Evolutionary conservation across 768 basidiomycete genomes (phyloP), one percentile per base, ranked within the genome.

Genomic region (Boletus speciosus): DNA sequence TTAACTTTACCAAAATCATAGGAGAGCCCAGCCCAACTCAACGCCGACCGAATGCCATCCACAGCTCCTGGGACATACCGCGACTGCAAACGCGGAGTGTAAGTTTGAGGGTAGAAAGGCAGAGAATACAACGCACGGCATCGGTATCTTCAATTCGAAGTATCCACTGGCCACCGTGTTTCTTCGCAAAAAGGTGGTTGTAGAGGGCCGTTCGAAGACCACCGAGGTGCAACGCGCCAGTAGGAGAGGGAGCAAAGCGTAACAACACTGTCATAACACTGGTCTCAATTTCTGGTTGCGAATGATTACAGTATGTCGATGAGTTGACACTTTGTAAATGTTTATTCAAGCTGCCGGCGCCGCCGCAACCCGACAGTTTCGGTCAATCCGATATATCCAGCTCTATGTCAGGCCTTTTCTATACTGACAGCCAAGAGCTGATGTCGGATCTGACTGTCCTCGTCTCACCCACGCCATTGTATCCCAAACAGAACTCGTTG

Each of bases 231-330:
- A 98, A 76, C 32, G 87, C 81, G 2, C 97, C 97, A 0, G 97
- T 99, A 1, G 97, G 97, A 1, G 97, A 98, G 1, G 97, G 97
- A 3, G 96, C 97, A 70, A 99, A 98, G 15, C 97, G 86, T 15
- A 98, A 71, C 16, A 93, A 75, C 11, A 78, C 79, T 77, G 85
- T 84, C 61, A 66, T 32, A 29, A 8, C 29, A 31, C 31, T 31
- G 31, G 29, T 9, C 29, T 29, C 29, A 29, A 29, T 8, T 29
- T 29, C 29, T 29, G 29, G 29, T 27, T 5, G 27, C 27, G 27
- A 27, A 27, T 27, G 27, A 27, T 27, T 27, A 27, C 23, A 8
- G 19, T 19, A 19, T 19, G 19, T 19, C 19, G 19, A 27, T 5
- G 27, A 8, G 27, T 27, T 27, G 27, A 5, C 27, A 27, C 27